Conservation (phyloP, 352 stramenopile genomes). For the Phytopythium oedochilum region DNA sequence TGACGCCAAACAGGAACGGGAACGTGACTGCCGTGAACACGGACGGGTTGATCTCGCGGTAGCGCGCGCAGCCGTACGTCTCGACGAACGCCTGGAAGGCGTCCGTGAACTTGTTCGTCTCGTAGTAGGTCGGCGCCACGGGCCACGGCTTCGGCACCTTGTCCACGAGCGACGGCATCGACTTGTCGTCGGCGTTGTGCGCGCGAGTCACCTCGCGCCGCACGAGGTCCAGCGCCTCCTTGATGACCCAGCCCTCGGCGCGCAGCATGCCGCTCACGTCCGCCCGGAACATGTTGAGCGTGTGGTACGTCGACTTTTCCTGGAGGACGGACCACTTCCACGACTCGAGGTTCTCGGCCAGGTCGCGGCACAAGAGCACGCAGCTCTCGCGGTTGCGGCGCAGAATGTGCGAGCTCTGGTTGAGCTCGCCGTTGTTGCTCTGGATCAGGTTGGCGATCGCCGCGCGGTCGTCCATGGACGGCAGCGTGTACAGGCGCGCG, state of each 20-base stretch:
- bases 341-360: slow-evolving; percentile 92
- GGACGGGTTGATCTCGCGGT: slow-evolving; percentile 98
- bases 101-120: slow-evolving; percentile 99
- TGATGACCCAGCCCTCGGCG: slow-evolving; percentile 96
- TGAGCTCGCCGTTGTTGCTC: slow-evolving; percentile 92
- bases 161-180: slow-evolving; percentile 92
- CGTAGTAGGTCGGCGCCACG: slow-evolving; percentile 96
- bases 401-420: slow-evolving; percentile 95
- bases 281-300: slow-evolving; percentile 97
- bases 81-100: slow-evolving; percentile 99
- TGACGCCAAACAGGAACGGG: slow-evolving; percentile 99
- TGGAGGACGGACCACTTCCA: slow-evolving; percentile 97
- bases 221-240: slow-evolving; percentile 72
- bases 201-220: slow-evolving; percentile 84
- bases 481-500: slow-evolving; percentile 94
- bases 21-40: slow-evolving; percentile 99
- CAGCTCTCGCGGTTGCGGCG: slow-evolving; percentile 95
- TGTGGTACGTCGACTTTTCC: slow-evolving; percentile 98
- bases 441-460: slow-evolving; percentile 88
- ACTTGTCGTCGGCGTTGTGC: slow-evolving; percentile 91
- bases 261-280: slow-evolving; percentile 96
- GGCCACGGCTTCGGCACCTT: slow-evolving; percentile 94
- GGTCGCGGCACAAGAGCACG: slow-evolving; percentile 90
- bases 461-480: slow-evolving; percentile 91
- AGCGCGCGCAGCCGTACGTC: slow-evolving; percentile 98